Evolutionary conservation across 2,329 filamentous ascomycete genomes (phyloP), one percentile per base, ranked within the genome.

Genomic region (Ophiostoma quercus): DNA sequence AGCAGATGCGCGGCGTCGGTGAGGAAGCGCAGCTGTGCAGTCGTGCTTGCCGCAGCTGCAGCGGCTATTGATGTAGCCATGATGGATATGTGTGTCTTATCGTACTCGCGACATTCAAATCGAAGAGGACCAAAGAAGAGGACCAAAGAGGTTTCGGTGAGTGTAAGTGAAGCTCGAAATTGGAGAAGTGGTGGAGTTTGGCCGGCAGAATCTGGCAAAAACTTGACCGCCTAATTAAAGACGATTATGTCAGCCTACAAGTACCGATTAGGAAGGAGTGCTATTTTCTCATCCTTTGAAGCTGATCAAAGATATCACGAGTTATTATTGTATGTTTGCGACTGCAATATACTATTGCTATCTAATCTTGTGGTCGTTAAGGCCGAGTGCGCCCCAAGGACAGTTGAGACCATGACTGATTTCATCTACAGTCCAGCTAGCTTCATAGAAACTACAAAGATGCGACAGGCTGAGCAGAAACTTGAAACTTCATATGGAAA

Each of bases 1-100:
- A 90, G 79, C 11, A 88, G 77, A 78, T 90, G 84, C 1, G 87
- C 85, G 0, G 87, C 85, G 75, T 88, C 83, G 12, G 83, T 85
- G 2, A 90, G 81, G 72, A 83, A 87, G 12, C 75, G 75, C 60
- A 83, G 70, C 19, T 79, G 77, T 0, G 75, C 71, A 0, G 74
- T 41, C 29, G 54, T 63, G 11, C 16, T 54, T n/a, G 67, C 67
- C 1, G 43, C 47, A 22, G 69, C 41, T 47, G 67, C 43, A 37
- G 69, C 67, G 16, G 69, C 34, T 29, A 34, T 57, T 11, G 29
- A 32, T 11, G 67, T 60, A 22, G 69, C 62, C 67, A 71, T 68
- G 19, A 8, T 37, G 16, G 16, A 19, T 47, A 2, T 47, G 5
- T 5, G 16, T 47, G 43, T n/a, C 25, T 29, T 19, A 19, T 16